These are phyloP conservation scores for Smittium culicis DNA, from an alignment of 371 early-diverging fungal genomes.

Conservation along the genomic window DNA sequence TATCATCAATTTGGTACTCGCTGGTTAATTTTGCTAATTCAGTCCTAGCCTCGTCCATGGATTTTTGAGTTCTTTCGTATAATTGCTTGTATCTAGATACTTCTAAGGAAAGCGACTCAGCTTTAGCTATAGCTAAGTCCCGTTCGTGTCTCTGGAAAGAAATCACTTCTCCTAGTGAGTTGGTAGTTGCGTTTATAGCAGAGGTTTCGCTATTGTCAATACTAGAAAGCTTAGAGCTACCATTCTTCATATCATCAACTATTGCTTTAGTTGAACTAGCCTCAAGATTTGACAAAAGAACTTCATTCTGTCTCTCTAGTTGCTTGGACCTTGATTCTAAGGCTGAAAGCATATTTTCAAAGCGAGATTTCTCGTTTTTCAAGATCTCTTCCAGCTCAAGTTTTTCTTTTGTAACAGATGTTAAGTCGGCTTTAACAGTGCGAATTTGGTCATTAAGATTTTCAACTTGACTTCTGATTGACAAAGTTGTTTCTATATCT, in stretches of 20 bases:
- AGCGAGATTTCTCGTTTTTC: constrained; percentile 13
- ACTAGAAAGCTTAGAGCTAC: background rate
- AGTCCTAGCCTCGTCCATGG: constrained; percentile 46
- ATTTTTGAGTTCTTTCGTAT: constrained; percentile 37
- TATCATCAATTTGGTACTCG: constrained; percentile 14
- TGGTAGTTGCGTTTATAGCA: too few species aligned
- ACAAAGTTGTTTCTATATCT: constrained; percentile 31
- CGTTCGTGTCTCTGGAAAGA: constrained; percentile 50
- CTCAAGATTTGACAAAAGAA: constrained; percentile 11
- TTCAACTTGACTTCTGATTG: constrained; percentile 17
- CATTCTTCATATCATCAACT: background rate
- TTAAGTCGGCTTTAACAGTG: constrained; percentile 18
- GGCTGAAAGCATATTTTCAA: constrained; percentile 6
- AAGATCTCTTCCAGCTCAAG: constrained; percentile 5
- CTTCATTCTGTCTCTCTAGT: constrained; percentile 16
- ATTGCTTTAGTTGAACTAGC: background rate
- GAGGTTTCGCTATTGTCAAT: background rate
- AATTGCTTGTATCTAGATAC: constrained; percentile 41
- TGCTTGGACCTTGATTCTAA: constrained; percentile 5
- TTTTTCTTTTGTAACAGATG: constrained; percentile 23
- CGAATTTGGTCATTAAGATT: constrained; percentile 16
- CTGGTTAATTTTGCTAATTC: constrained; percentile 24
- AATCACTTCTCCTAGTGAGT: constrained; percentile 45
- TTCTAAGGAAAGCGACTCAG: constrained; percentile 47
- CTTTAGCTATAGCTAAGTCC: constrained; percentile 44